Evolutionary conservation across 225 moss, liverwort and hornwort genomes (phyloP).

Genomic region (Marchantia polymorpha): DNA sequence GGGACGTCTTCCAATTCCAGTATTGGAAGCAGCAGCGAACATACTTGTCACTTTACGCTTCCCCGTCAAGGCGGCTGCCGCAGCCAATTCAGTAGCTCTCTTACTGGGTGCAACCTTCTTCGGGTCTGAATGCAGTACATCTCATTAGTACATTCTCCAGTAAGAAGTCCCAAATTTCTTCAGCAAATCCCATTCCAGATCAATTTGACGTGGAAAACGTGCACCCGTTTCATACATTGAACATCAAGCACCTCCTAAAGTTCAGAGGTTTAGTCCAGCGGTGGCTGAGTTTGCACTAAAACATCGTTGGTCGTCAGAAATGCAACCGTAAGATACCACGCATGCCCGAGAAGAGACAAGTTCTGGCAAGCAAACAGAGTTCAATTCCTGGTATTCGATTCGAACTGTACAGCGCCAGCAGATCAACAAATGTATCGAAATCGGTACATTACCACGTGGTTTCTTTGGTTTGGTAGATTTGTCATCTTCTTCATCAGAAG

Average conservation of each 20-base stretch:
- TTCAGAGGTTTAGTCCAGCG: no score
- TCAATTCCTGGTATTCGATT: neutral
- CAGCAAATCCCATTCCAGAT: no score
- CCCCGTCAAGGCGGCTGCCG: slow-evolving; percentile 82
- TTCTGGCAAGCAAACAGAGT: no score
- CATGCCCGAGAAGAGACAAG: no score
- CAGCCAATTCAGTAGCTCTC: slow-evolving; percentile 78
- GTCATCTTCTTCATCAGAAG: slow-evolving; percentile 55
- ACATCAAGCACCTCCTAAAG: no score
- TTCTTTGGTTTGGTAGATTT: slow-evolving; percentile 56
- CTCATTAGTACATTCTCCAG: neutral
- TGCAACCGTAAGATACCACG: no score
- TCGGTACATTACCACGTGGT: slow-evolving; percentile 31
- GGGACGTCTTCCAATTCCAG: slow-evolving; percentile 56
- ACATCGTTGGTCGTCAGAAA: no score
- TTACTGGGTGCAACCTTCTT: slow-evolving; percentile 69
- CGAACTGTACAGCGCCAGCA: neutral
- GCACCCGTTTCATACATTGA: no score
- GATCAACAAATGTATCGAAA: neutral
- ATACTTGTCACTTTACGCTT: slow-evolving; percentile 84
- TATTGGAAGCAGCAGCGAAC: slow-evolving; percentile 81
- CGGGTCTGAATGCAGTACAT: neutral
- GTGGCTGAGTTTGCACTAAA: no score
- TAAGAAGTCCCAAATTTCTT: no score
- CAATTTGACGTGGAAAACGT: no score